Evolutionary conservation across 257 asterid species (phyloP), one percentile per base, ranked within the genome.

Genomic region (Fraxinus pennsylvanica): DNA sequence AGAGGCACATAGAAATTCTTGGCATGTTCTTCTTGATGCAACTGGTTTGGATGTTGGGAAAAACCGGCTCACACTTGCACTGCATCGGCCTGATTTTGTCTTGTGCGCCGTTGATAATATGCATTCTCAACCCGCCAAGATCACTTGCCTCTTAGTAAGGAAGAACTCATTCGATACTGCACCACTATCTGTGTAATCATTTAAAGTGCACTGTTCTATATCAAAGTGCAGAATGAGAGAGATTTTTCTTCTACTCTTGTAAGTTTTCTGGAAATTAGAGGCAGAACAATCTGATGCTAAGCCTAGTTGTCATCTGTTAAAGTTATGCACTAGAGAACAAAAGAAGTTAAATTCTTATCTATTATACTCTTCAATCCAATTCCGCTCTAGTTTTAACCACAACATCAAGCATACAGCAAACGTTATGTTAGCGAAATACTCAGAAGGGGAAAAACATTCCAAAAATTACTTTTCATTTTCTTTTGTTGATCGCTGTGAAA

Each of bases 21-120:
- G 96, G 96, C 93, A 89, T 61, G 94, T 93, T 52, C 89, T 93
- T 14, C 85, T 93, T 1, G 97, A 93, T 39, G 93, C 93, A 0
- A 83, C 89, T 22, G 79, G 80, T 2, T 61, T 86, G 80, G 92
- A 84, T 54, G 59, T 81, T 38, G 88, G 89, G 4, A 80, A 83
- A 9, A 92, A 91, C n/a, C 75, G 92, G 71, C 79, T 89, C 25
- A 77, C 88, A 0, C 73, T 91, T 45, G 90, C 97, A 1, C 87
- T 93, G 0, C 96, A 93, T 57, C 85, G 93, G 59, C 98, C 96
- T 0, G 96, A 93, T 54, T 93, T 90, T 27, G 94, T 90, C 17
- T 36, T 87, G 72, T 88, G 94, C 57, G 74, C 83, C 2, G 91
- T 91, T 0, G 92, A 85, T 39, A 81, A 85, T 59, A 79, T 79